Conservation (phyloP, 2,329 filamentous ascomycete genomes). For the Ustilaginoidea virens region DNA sequence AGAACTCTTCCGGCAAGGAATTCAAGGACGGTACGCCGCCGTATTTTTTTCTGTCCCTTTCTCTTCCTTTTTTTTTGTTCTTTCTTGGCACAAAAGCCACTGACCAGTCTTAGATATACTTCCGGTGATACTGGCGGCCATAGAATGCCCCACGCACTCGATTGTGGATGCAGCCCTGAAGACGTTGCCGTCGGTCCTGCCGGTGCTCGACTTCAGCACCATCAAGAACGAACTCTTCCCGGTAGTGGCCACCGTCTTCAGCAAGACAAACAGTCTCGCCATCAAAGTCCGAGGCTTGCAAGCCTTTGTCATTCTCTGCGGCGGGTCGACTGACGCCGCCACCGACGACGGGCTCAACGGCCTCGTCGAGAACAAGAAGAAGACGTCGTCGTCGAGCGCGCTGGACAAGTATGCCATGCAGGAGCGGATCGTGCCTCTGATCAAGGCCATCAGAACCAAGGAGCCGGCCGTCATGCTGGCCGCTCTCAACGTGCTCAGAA, state of each 20-base stretch:
- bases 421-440: slow-evolving; percentile 83
- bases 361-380: slow-evolving; percentile 42
- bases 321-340: slow-evolving; percentile 44
- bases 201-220: slow-evolving; percentile 85
- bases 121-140: slow-evolving; percentile 66
- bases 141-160: slow-evolving; percentile 80
- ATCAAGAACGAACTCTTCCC: slow-evolving; percentile 97
- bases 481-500: slow-evolving; percentile 66
- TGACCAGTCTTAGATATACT: slow-evolving; percentile 78
- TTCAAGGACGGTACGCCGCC: slow-evolving; percentile 69
- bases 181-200: slow-evolving; percentile 64
- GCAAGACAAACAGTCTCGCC: slow-evolving; percentile 78
- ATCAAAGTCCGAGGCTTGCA: slow-evolving; percentile 91
- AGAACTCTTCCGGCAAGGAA: slow-evolving; percentile 76
- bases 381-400: slow-evolving; percentile 55
- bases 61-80: too few species aligned
- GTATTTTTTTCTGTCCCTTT: background rate
- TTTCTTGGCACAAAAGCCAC: too few species aligned
- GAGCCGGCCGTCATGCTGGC: slow-evolving; percentile 97
- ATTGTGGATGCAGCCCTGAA: slow-evolving; percentile 76
- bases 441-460: slow-evolving; percentile 92
- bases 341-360: slow-evolving; percentile 54
- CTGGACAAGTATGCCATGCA: slow-evolving; percentile 97
- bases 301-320: slow-evolving; percentile 79
- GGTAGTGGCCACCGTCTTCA: slow-evolving; percentile 78